A percentile compares a stretch with the other conserved stretches of the same genome.
phyloP scores from a whole-genome alignment of 2,329 filamentous ascomycete genomes.

The Ceratocystis albifundus region DNA sequence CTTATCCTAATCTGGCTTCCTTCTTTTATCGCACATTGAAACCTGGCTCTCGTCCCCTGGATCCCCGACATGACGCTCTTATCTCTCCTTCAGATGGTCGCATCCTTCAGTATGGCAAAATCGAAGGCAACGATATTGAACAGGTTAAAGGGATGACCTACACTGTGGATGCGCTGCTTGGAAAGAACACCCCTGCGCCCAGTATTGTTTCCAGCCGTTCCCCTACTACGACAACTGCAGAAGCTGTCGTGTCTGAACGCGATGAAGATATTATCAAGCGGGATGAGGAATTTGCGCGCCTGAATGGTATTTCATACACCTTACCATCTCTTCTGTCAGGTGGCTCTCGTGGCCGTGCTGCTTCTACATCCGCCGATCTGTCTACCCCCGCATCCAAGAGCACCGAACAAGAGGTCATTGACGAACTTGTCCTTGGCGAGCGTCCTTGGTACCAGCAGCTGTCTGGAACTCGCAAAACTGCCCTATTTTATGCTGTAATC shows the following conservation, averaged over 20 bases:
- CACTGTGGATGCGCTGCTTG: slow-evolving; percentile 82
- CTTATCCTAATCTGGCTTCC: slow-evolving; percentile 82
- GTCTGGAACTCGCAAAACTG: slow-evolving; percentile 41
- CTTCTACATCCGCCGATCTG: slow-evolving; percentile 47
- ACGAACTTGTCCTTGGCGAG: slow-evolving; percentile 65
- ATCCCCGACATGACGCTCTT: slow-evolving; percentile 66
- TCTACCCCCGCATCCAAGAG: slow-evolving; percentile 65
- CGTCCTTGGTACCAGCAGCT: slow-evolving; percentile 60
- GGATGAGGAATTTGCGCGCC: slow-evolving; percentile 82
- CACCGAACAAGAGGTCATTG: slow-evolving; percentile 51
- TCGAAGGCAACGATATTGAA: slow-evolving; percentile 88
- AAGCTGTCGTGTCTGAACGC: slow-evolving; percentile 30
- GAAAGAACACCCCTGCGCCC: slow-evolving; percentile 47
- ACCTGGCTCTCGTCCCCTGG: slow-evolving; percentile 72
- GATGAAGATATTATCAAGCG: slow-evolving; percentile 58
- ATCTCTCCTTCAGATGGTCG: slow-evolving; percentile 84
- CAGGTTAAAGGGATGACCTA: slow-evolving; percentile 99
- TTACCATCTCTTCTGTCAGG: slow-evolving; percentile 80
- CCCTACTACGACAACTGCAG: not conserved
- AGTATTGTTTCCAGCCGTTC: slow-evolving; percentile 37
- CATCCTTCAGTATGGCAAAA: slow-evolving; percentile 81
- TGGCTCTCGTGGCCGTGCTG: slow-evolving; percentile 34
- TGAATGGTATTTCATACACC: slow-evolving; percentile 94
- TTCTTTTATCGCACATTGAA: slow-evolving; percentile 97
- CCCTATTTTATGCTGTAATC: slow-evolving; percentile 85